A percentile compares a stretch with the other conserved stretches of the same genome.
phyloP scores from a whole-genome alignment of 139 green algal species.

The Chlorella ohadii region DNA sequence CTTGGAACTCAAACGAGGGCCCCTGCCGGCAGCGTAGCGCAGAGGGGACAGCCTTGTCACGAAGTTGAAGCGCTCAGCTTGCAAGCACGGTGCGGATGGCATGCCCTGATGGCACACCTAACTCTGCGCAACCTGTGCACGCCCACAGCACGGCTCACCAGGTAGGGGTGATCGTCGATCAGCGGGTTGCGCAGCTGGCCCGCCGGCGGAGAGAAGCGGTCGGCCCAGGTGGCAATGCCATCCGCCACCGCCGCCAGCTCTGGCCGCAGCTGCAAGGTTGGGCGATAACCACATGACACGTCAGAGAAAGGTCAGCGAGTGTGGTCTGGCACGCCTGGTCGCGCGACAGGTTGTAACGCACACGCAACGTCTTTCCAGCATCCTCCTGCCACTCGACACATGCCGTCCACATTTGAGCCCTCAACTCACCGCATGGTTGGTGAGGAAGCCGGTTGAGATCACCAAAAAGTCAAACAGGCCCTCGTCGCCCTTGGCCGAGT shows the following conservation, averaged over 20 bases:
- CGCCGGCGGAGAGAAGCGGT: slow-evolving; percentile 17
- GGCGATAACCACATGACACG: no score
- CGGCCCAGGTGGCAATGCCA: slow-evolving; percentile 44
- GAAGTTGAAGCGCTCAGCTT: no score
- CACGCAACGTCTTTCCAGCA: no score
- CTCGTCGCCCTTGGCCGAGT: slow-evolving; percentile 35
- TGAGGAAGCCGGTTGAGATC: slow-evolving; percentile 52
- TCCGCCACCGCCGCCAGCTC: slow-evolving; percentile 44
- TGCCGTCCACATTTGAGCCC: no score
- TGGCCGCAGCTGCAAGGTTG: slow-evolving; percentile 22
- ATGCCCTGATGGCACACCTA: no score
- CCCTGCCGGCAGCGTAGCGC: no score
- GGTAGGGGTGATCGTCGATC: slow-evolving; percentile 55
- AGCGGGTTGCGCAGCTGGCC: slow-evolving; percentile 34
- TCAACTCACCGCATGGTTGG: slow-evolving; percentile 15
- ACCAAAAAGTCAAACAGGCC: slow-evolving; percentile 52
- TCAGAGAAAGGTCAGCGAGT: no score
- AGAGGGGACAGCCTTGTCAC: neutral
- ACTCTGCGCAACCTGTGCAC: no score
- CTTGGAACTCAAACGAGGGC: slow-evolving; percentile 47
- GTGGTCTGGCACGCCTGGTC: no score
- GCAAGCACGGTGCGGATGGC: no score
- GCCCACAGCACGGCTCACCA: slow-evolving; percentile 10
- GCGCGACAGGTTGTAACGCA: no score
- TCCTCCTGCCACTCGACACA: no score